Percentiles rank a stretch among this genome's conserved stretches.
These are phyloP conservation scores for Aureobasidium leucospermi DNA, from an alignment of 2,329 filamentous ascomycete genomes.

Conservation along the genomic window DNA sequence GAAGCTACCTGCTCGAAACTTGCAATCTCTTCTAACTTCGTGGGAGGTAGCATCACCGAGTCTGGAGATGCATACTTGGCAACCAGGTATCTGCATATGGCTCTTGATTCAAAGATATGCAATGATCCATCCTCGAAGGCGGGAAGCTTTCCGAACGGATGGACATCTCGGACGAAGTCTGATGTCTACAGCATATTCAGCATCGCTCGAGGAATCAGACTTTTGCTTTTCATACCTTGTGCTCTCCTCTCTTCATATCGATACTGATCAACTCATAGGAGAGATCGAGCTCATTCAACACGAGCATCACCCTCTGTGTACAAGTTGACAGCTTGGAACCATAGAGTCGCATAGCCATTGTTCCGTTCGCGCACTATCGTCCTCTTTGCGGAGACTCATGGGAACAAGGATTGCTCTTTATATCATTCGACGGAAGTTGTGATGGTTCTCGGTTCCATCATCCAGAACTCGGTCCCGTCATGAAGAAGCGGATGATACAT, in stretches of 20 bases:
- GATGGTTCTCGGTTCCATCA: too few species aligned
- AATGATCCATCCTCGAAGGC: conserved; percentile 25
- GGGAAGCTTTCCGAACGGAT: conserved; percentile 19
- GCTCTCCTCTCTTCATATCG: not conserved
- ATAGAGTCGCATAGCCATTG: not conserved
- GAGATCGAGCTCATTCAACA: not conserved
- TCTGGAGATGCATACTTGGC: conserved; percentile 19
- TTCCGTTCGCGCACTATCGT: not conserved
- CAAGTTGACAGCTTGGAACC: not conserved
- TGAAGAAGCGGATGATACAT: too few species aligned
- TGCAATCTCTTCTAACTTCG: not conserved
- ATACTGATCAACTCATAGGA: not conserved
- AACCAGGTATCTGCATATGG: conserved; percentile 28
- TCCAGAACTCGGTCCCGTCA: too few species aligned
- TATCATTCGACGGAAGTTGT: not conserved
- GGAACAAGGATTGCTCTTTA: not conserved
- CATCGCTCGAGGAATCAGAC: not conserved
- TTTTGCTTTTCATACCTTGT: not conserved
- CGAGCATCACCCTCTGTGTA: not conserved
- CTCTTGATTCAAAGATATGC: conserved; percentile 27
- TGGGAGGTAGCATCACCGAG: not conserved
- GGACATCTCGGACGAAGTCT: not conserved
- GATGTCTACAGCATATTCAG: not conserved
- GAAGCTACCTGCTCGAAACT: not conserved
- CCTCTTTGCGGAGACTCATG: not conserved